Percentiles rank a stretch among this genome's conserved stretches.
These are phyloP conservation scores for Colletotrichum neosansevieriae DNA, from an alignment of 2,329 filamentous ascomycete genomes.

Conservation along the genomic window DNA sequence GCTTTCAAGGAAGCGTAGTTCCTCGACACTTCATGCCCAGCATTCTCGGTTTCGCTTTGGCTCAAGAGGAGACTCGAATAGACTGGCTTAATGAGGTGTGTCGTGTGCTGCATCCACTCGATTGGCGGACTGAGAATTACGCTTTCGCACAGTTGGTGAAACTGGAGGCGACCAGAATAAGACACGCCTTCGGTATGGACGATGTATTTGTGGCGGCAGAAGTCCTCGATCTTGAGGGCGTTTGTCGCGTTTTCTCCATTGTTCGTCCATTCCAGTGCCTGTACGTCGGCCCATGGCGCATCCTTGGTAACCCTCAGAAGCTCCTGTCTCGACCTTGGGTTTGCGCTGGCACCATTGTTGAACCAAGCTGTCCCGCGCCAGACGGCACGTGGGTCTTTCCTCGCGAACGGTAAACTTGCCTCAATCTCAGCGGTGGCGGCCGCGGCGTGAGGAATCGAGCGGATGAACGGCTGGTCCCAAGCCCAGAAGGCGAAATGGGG, in stretches of 20 bases:
- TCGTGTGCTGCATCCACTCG: conserved; percentile 62
- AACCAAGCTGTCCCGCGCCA: conserved; percentile 67
- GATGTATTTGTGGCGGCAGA: conserved; percentile 64
- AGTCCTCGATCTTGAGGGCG: conserved; percentile 61
- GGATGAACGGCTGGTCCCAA: conserved; percentile 64
- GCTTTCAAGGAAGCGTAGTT: conserved; percentile 8
- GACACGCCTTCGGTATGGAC: conserved; percentile 67
- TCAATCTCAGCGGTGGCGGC: conserved; percentile 54
- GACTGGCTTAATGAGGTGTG: conserved; percentile 59
- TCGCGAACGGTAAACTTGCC: conserved; percentile 32
- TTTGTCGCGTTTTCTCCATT: conserved; percentile 54
- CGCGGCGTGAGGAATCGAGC: conserved; percentile 55
- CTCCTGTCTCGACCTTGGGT: conserved; percentile 55
- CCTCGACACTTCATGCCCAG: no score
- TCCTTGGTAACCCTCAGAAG: conserved; percentile 51
- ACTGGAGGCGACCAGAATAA: conserved; percentile 64
- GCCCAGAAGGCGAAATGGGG: conserved; percentile 69
- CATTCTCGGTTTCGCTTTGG: background rate
- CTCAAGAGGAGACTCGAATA: conserved; percentile 52
- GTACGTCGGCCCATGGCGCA: conserved; percentile 62
- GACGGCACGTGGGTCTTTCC: conserved; percentile 57
- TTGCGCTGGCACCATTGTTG: conserved; percentile 54
- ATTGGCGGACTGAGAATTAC: conserved; percentile 62
- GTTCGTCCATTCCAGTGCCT: conserved; percentile 53
- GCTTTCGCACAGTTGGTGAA: conserved; percentile 62